These are phyloP conservation scores for Tetraselmis striata DNA, from an alignment of 139 green algal genomes.

Conservation along the genomic window DNA sequence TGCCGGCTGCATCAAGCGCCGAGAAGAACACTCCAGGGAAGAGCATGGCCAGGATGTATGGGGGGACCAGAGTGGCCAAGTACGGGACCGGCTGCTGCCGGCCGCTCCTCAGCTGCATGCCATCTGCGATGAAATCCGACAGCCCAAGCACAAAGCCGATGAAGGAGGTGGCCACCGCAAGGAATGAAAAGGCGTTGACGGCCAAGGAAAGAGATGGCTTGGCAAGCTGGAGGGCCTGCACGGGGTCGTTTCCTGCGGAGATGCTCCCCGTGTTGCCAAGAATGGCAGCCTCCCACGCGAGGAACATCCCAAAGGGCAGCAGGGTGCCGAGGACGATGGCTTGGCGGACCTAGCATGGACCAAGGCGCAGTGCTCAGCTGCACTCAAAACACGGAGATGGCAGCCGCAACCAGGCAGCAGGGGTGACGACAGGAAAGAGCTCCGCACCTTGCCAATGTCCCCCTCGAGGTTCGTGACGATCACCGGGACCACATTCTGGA, in stretches of 20 bases:
- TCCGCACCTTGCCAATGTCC: slow-evolving; percentile 47
- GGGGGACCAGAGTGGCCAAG: slow-evolving; percentile 37
- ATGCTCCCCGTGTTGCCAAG: slow-evolving; percentile 39
- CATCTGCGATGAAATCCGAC: slow-evolving; percentile 66
- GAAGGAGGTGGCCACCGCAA: slow-evolving; percentile 73
- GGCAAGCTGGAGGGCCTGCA: slow-evolving; percentile 14
- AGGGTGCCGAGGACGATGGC: slow-evolving; percentile 45
- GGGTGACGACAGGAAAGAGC: no score
- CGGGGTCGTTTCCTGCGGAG: slow-evolving; percentile 22
- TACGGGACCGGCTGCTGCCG: slow-evolving; percentile 20
- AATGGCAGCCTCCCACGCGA: slow-evolving; percentile 69
- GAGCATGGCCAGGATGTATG: slow-evolving; percentile 46
- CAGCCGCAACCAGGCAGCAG: no score
- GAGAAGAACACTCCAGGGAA: slow-evolving; percentile 54
- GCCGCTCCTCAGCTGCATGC: slow-evolving; percentile 27
- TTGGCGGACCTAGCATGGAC: no score
- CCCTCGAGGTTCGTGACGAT: slow-evolving; percentile 46
- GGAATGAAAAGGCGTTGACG: slow-evolving; percentile 51
- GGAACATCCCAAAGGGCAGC: slow-evolving; percentile 71
- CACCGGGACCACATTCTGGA: slow-evolving; percentile 66
- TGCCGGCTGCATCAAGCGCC: slow-evolving; percentile 57
- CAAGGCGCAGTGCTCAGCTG: no score
- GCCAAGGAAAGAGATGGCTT: neutral
- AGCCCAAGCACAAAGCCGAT: slow-evolving; percentile 81
- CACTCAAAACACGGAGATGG: neutral